A percentile compares a stretch with the other conserved stretches of the same genome.
These are phyloP conservation scores for Aphanomyces cochlioides DNA, from an alignment of 352 stramenopile species.

Conservation along the genomic window DNA sequence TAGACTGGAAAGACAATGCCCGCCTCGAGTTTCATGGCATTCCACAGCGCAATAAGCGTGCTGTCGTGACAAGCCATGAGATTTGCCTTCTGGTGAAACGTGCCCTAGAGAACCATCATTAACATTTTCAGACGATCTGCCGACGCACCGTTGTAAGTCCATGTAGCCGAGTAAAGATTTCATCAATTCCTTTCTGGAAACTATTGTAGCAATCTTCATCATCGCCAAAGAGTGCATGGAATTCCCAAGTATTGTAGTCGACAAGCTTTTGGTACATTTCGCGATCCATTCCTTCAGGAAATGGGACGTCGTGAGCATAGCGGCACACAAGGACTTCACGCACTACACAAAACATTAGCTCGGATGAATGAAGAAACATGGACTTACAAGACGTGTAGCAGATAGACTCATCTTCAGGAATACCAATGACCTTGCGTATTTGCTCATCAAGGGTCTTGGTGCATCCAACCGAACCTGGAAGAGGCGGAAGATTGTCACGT, in stretches of 20 bases:
- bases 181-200: slow-evolving; percentile 54
- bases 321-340: slow-evolving; percentile 68
- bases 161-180: slow-evolving; percentile 50
- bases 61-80: slow-evolving; percentile 81
- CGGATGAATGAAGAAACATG: not conserved
- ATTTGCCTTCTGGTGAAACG: slow-evolving; percentile 49
- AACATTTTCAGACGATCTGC: not conserved
- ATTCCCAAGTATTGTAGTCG: slow-evolving; percentile 72
- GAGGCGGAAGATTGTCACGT: not conserved
- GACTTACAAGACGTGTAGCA: slow-evolving; percentile 64
- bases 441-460: slow-evolving; percentile 32
- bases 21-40: slow-evolving; percentile 57
- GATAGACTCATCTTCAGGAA: slow-evolving; percentile 41
- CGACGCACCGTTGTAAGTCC: slow-evolving; percentile 31
- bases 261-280: slow-evolving; percentile 64
- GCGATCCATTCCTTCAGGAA: slow-evolving; percentile 49
- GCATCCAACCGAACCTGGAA: slow-evolving; percentile 42
- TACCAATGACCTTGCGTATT: slow-evolving; percentile 41
- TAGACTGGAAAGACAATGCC: slow-evolving; percentile 60
- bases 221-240: slow-evolving; percentile 69
- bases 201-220: slow-evolving; percentile 58
- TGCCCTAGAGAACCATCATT: not conserved
- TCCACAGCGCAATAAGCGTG: slow-evolving; percentile 68
- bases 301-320: slow-evolving; percentile 53
- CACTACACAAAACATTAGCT: slow-evolving; percentile 39